phyloP scores from a whole-genome alignment of 179 eudicot species.

The Silene vulgaris region DNA sequence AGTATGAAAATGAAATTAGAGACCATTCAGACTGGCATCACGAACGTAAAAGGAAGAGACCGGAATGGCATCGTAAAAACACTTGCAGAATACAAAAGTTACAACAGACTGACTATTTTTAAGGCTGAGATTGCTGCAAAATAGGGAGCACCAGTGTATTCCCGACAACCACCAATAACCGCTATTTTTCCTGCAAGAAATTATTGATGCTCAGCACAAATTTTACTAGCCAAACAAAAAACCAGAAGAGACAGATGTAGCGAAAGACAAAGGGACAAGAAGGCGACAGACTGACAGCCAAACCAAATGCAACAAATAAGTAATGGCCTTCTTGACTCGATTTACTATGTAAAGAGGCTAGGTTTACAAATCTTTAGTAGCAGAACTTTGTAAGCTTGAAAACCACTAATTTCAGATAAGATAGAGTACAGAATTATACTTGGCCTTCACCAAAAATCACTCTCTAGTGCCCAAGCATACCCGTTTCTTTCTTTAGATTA shows the following conservation, averaged over 20 bases:
- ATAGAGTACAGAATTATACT: background rate
- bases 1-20: background rate
- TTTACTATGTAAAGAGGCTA: too few species aligned
- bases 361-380: background rate
- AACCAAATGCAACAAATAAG: background rate
- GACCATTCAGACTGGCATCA: slow-evolving; percentile 15
- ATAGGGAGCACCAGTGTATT: slow-evolving; percentile 98
- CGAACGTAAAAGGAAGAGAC: slow-evolving; percentile 3
- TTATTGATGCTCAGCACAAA: slow-evolving; percentile 8
- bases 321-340: background rate
- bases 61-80: background rate
- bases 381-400: too few species aligned
- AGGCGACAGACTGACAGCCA: background rate
- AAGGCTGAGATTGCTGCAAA: slow-evolving; percentile 95
- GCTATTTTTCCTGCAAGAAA: slow-evolving; percentile 78
- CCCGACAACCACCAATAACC: slow-evolving; percentile 98
- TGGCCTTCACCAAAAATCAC: background rate
- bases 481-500: too few species aligned
- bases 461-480: too few species aligned
- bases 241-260: background rate
- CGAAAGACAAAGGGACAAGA: too few species aligned
- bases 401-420: background rate
- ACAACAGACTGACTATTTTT: slow-evolving; percentile 64
- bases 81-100: background rate
- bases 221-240: background rate